phyloP scores from a whole-genome alignment of 257 asterid genomes.

The Solanum rostratum region DNA sequence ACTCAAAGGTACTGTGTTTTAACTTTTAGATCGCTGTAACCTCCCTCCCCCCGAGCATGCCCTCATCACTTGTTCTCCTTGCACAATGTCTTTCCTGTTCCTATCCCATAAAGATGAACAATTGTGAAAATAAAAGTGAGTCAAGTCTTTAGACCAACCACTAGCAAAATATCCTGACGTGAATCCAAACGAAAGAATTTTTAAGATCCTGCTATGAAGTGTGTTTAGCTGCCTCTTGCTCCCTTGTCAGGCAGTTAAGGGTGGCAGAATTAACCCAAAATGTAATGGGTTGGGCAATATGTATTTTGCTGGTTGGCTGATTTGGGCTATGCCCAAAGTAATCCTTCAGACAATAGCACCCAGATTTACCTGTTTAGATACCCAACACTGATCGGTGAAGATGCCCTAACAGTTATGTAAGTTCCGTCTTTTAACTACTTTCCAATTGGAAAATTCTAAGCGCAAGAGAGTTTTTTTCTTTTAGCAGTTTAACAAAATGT shows the following conservation, averaged over 20 bases:
- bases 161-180: background rate
- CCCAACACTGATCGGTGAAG: background rate
- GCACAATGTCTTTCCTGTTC: background rate
- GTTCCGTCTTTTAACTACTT: background rate
- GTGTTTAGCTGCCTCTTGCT: background rate
- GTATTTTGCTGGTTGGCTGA: background rate
- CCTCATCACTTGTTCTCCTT: background rate
- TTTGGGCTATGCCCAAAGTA: background rate
- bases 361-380: background rate
- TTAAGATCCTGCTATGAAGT: background rate
- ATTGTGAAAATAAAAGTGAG: background rate
- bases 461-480: background rate
- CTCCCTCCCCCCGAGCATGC: background rate
- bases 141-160: background rate
- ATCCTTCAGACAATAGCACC: background rate
- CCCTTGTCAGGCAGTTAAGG: background rate
- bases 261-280: background rate
- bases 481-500: background rate
- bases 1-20: conserved; percentile 39
- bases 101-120: background rate
- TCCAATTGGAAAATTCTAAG: background rate
- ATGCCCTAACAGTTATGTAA: background rate
- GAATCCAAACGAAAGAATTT: background rate
- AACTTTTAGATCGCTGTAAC: background rate
- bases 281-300: background rate